Conservation (phyloP, 108 stramenopile species). For the Nitzschia sp. region DNA sequence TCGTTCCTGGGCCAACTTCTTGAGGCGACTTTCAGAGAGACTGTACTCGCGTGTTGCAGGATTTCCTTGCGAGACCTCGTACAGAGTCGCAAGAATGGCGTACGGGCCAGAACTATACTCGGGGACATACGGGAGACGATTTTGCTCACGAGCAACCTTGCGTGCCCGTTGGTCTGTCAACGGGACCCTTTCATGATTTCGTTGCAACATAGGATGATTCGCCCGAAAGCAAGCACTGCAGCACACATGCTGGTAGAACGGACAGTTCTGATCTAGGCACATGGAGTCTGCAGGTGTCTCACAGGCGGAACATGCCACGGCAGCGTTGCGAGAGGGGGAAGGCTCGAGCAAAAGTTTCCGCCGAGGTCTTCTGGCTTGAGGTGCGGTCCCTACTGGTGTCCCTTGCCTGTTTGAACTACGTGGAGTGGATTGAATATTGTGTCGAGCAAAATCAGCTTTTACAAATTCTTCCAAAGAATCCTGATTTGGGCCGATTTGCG, state of each 20-base stretch:
- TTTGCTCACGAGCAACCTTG: not conserved
- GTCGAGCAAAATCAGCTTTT: not conserved
- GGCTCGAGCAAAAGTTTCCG: not conserved
- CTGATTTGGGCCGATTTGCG: not conserved
- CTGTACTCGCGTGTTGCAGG: constrained; percentile 14
- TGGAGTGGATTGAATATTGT: not conserved
- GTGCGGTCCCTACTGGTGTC: not conserved
- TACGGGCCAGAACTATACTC: constrained; percentile 57
- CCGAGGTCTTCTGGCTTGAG: not conserved
- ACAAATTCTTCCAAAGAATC: constrained; percentile 8
- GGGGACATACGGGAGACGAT: constrained; percentile 28
- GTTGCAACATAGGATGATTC: constrained; percentile 6
- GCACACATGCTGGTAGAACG: constrained; percentile 3
- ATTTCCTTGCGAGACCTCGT: not conserved
- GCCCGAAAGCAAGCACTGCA: not conserved
- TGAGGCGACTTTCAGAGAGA: constrained; percentile 47
- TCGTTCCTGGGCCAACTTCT: constrained; percentile 42
- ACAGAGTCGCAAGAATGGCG: constrained; percentile 44
- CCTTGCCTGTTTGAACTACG: not conserved
- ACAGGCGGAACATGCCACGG: not conserved
- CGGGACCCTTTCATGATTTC: constrained; percentile 7
- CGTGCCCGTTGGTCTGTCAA: not conserved
- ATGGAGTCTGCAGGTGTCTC: not conserved
- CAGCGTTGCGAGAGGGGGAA: not conserved
- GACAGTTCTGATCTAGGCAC: constrained; percentile 7